phyloP scores from a whole-genome alignment of 495 filamentous ascomycete genomes.

The Margaritispora aquatica region DNA sequence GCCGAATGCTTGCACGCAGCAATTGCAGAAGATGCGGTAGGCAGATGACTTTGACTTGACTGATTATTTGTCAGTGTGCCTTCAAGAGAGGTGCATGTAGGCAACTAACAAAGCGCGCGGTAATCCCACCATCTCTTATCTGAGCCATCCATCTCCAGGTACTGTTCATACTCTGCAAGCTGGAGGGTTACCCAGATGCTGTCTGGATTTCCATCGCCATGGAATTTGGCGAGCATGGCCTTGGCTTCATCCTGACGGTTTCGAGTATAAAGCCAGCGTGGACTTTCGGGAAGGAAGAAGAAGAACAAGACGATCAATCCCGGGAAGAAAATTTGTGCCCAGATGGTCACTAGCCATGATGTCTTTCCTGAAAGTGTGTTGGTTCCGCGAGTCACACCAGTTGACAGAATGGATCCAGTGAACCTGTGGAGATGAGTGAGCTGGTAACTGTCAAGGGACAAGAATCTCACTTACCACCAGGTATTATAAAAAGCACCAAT shows the following conservation, averaged over 20 bases:
- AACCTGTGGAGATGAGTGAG: constrained; percentile 28
- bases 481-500: constrained; percentile 51
- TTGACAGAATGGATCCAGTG: constrained; percentile 34
- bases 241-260: constrained; percentile 40
- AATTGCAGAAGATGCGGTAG: background rate
- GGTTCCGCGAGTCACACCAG: constrained; percentile 30
- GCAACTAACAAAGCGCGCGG: constrained; percentile 27
- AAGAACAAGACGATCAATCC: constrained; percentile 40
- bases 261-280: constrained; percentile 37
- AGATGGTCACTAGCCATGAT: constrained; percentile 42
- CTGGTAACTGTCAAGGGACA: constrained; percentile 35
- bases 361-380: constrained; percentile 35
- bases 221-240: constrained; percentile 28
- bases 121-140: constrained; percentile 41
- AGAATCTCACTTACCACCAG: constrained; percentile 44
- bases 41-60: background rate
- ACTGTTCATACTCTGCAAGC: constrained; percentile 43
- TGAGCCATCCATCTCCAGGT: constrained; percentile 30
- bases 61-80: too few relatives aligned
- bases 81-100: too few relatives aligned
- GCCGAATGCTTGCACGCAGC: background rate
- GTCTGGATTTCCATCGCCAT: constrained; percentile 29
- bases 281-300: constrained; percentile 23
- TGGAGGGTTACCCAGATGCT: constrained; percentile 39
- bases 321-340: constrained; percentile 42